These are phyloP conservation scores for Delphinella strobiligena DNA, from an alignment of 2,329 filamentous ascomycete genomes.

Conservation along the genomic window DNA sequence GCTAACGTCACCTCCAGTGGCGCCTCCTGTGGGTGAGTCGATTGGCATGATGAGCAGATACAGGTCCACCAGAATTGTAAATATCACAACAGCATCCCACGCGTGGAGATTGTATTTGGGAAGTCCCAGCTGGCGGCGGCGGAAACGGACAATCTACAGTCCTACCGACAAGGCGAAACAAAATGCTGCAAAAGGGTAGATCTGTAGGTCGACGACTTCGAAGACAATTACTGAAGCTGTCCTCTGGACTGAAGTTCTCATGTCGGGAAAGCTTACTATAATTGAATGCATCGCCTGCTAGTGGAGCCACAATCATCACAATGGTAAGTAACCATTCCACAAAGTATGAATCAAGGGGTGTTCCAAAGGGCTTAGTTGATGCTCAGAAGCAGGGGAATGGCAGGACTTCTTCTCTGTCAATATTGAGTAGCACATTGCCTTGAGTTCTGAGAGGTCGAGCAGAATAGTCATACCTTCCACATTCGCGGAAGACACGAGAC, in stretches of 20 bases:
- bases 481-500: slow-evolving; percentile 52
- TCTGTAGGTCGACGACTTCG: slow-evolving; percentile 32
- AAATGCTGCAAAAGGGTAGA: slow-evolving; percentile 50
- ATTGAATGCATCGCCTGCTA: slow-evolving; percentile 55
- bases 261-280: slow-evolving; percentile 30
- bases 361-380: slow-evolving; percentile 52
- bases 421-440: background rate
- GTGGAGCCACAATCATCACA: slow-evolving; percentile 55
- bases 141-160: slow-evolving; percentile 44
- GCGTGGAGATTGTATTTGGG: slow-evolving; percentile 42
- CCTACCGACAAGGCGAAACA: slow-evolving; percentile 44
- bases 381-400: slow-evolving; percentile 52
- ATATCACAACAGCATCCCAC: slow-evolving; percentile 46
- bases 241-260: too few species aligned
- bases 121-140: slow-evolving; percentile 40
- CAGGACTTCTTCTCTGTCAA: slow-evolving; percentile 36
- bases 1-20: slow-evolving; percentile 50
- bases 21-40: slow-evolving; percentile 53
- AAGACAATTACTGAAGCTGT: background rate
- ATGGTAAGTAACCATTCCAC: slow-evolving; percentile 53
- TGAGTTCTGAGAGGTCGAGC: background rate
- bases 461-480: slow-evolving; percentile 27
- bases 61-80: slow-evolving; percentile 47
- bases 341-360: slow-evolving; percentile 48
- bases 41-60: slow-evolving; percentile 59